phyloP scores from a whole-genome alignment of 192 early-diverging fungal genomes.

The Backusella macrospora region DNA sequence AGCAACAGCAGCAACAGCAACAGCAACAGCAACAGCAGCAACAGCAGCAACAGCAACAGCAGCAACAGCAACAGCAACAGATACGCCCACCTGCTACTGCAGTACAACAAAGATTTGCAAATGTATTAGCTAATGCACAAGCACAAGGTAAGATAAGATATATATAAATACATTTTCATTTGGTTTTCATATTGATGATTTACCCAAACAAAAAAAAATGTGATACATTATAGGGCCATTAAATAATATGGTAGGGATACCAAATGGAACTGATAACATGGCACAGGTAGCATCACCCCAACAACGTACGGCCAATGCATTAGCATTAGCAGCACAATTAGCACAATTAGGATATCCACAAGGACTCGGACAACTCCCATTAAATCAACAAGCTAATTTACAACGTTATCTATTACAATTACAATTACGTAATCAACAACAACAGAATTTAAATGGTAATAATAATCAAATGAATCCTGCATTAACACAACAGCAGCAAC shows the following conservation, averaged over 20 bases:
- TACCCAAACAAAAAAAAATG: no score
- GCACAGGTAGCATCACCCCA: conserved; percentile 6
- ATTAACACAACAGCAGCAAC: conserved; percentile 16
- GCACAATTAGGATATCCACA: conserved; percentile 38
- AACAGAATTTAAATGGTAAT: conserved; percentile 11
- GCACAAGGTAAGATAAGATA: conserved; percentile 24
- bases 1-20: conserved; percentile 37
- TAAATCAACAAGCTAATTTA: conserved; percentile 35
- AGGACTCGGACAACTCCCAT: conserved; percentile 10
- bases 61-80: conserved; percentile 39
- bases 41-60: conserved; percentile 30
- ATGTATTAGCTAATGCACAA: conserved; percentile 19
- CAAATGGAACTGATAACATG: conserved; percentile 7
- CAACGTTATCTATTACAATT: conserved; percentile 41
- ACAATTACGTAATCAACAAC: conserved; percentile 35
- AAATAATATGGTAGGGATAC: not conserved
- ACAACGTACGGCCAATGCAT: conserved; percentile 21
- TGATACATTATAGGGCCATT: no score
- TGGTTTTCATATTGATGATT: not conserved
- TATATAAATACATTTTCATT: not conserved
- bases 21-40: conserved; percentile 26
- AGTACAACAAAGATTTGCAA: conserved; percentile 31
- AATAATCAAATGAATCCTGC: conserved; percentile 11
- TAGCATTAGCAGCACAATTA: conserved; percentile 37
- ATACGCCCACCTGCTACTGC: conserved; percentile 24